Evolutionary conservation across 768 basidiomycete genomes (phyloP).

Genomic region (Suillus bovinus): DNA sequence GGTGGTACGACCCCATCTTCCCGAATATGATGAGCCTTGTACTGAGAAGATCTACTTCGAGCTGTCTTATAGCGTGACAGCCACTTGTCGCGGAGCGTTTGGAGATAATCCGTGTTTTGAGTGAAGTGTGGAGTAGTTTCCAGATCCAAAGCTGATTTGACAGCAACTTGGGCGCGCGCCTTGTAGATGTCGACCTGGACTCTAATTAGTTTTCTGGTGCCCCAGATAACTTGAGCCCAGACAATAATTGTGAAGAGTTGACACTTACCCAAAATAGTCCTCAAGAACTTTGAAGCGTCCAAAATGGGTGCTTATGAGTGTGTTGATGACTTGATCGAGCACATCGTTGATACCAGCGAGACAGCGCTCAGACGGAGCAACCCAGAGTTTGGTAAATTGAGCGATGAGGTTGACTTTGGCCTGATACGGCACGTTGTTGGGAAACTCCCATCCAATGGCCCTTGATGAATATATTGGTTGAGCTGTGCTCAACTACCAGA

Average conservation of each 20-base stretch:
- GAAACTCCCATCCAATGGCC: conserved; percentile 44
- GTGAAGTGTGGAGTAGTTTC: conserved; percentile 44
- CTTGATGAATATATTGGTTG: conserved; percentile 26
- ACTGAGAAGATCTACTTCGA: background rate
- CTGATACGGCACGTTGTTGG: conserved; percentile 40
- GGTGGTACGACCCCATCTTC: conserved; percentile 39
- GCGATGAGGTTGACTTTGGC: conserved; percentile 40
- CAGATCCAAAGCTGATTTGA: conserved; percentile 37
- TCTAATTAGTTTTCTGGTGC: conserved; percentile 27
- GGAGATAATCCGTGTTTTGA: conserved; percentile 29
- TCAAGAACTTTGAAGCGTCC: conserved; percentile 40
- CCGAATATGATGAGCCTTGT: conserved; percentile 37
- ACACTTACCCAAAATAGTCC: conserved; percentile 36
- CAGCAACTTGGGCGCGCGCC: conserved; percentile 18
- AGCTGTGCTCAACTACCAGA: background rate
- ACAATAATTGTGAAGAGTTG: background rate
- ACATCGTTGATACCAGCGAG: conserved; percentile 34
- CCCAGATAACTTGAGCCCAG: background rate
- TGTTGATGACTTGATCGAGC: conserved; percentile 30
- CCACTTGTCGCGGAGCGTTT: conserved; percentile 26
- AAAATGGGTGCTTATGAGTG: conserved; percentile 37
- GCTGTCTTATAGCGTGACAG: conserved; percentile 22
- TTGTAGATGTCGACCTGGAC: conserved; percentile 32
- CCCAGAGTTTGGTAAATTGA: conserved; percentile 38
- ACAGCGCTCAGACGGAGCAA: conserved; percentile 34